Evolutionary conservation across 2,329 filamentous ascomycete species (phyloP).

Genomic region (Mycosphaerelloides madeirae): DNA sequence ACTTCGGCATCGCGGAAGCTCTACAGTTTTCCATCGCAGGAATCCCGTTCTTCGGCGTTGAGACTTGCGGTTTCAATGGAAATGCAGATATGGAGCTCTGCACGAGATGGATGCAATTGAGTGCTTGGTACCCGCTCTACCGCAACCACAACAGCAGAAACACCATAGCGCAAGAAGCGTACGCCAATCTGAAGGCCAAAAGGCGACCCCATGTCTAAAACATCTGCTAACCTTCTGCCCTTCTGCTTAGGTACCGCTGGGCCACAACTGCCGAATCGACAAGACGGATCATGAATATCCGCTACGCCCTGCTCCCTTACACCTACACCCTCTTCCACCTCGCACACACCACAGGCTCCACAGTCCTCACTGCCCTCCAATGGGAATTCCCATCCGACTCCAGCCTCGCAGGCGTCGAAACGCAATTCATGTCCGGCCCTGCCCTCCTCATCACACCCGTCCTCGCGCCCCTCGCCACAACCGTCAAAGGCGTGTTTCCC

Average conservation of each 20-base stretch:
- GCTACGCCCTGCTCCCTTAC: constrained; percentile 65
- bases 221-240: too few species aligned
- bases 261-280: constrained; percentile 57
- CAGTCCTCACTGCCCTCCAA: constrained; percentile 64
- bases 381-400: constrained; percentile 71
- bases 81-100: constrained; percentile 29
- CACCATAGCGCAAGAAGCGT: neutral
- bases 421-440: constrained; percentile 64
- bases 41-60: constrained; percentile 28
- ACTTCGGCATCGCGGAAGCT: constrained; percentile 27
- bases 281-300: constrained; percentile 61
- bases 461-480: constrained; percentile 54
- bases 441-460: constrained; percentile 63
- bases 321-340: constrained; percentile 67
- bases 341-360: constrained; percentile 59
- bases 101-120: constrained; percentile 33
- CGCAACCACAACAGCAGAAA: constrained; percentile 63
- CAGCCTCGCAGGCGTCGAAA: constrained; percentile 58
- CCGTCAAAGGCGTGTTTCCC: constrained; percentile 64
- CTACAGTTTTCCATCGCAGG: constrained; percentile 25
- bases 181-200: too few species aligned
- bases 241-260: too few species aligned
- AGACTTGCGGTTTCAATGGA: constrained; percentile 28
- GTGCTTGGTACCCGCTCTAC: constrained; percentile 72
- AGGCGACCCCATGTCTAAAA: too few species aligned